phyloP scores from a whole-genome alignment of 192 early-diverging fungal genomes.

The Diversispora epigaea region DNA sequence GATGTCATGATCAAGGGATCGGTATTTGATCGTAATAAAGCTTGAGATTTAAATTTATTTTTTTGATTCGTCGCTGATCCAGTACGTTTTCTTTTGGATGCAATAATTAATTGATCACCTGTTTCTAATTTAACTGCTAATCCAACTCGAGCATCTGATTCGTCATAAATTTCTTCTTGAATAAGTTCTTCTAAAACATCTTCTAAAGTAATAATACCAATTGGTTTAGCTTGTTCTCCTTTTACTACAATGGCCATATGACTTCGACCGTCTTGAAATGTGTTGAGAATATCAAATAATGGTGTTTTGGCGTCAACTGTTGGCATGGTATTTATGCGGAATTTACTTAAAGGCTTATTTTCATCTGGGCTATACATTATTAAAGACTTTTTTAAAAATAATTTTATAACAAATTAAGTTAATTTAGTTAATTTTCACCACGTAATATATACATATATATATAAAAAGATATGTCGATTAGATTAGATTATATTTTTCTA shows the following conservation, averaged over 20 bases:
- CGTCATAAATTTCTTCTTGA: slow-evolving; percentile 78
- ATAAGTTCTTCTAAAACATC: slow-evolving; percentile 84
- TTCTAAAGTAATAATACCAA: slow-evolving; percentile 75
- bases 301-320: slow-evolving; percentile 35
- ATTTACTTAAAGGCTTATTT: slow-evolving; percentile 46
- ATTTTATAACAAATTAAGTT: slow-evolving; percentile 27
- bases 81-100: slow-evolving; percentile 12
- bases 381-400: slow-evolving; percentile 55
- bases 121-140: slow-evolving; percentile 17
- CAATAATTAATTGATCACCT: slow-evolving; percentile 18
- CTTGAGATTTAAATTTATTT: slow-evolving; percentile 1
- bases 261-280: slow-evolving; percentile 76
- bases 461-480: no score
- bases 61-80: neutral
- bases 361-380: slow-evolving; percentile 64
- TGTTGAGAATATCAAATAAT: slow-evolving; percentile 69
- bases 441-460: neutral
- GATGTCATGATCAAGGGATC: neutral
- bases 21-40: neutral
- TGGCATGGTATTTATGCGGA: slow-evolving; percentile 43
- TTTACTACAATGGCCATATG: slow-evolving; percentile 67
- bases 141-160: slow-evolving; percentile 54
- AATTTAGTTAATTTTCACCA: slow-evolving; percentile 31
- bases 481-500: neutral
- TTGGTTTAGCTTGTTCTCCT: slow-evolving; percentile 13